A percentile compares a stretch with the other conserved stretches of the same genome.
Evolutionary conservation across 305 asterid genomes (phyloP).

Genomic region (Fraxinus angustifolia): DNA sequence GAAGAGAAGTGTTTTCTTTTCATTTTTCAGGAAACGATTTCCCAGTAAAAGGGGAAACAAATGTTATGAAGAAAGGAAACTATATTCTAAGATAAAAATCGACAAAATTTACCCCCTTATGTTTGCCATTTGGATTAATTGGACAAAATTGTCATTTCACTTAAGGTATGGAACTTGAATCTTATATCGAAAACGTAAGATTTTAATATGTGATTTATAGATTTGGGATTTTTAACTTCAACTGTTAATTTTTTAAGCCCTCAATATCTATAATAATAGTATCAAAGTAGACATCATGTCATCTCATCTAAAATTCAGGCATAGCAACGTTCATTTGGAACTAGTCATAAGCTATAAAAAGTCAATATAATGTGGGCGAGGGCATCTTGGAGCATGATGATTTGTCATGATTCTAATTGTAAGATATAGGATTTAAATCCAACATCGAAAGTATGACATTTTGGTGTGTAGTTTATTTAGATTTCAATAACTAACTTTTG

Average conservation of each 20-base stretch:
- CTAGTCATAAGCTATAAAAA: neutral
- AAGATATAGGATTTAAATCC: too few species aligned
- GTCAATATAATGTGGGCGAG: neutral
- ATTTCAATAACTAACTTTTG: neutral
- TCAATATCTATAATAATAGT: neutral
- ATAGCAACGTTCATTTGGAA: too few species aligned
- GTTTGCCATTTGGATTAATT: neutral
- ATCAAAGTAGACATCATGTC: neutral
- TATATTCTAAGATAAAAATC: neutral
- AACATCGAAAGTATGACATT: neutral
- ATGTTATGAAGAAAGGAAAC: neutral
- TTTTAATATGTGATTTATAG: too few species aligned
- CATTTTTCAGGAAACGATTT: neutral
- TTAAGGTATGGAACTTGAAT: neutral
- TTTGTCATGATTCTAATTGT: neutral
- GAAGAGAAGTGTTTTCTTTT: neutral
- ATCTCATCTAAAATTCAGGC: neutral
- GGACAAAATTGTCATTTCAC: neutral
- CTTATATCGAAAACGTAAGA: neutral
- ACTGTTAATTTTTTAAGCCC: neutral
- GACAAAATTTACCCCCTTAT: neutral
- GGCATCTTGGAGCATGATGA: neutral
- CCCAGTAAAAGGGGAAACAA: neutral
- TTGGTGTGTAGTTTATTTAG: neutral
- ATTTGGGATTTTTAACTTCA: neutral